These are phyloP conservation scores for Microthyrium microscopicum DNA, from an alignment of 2,329 filamentous ascomycete species.

Conservation along the genomic window DNA sequence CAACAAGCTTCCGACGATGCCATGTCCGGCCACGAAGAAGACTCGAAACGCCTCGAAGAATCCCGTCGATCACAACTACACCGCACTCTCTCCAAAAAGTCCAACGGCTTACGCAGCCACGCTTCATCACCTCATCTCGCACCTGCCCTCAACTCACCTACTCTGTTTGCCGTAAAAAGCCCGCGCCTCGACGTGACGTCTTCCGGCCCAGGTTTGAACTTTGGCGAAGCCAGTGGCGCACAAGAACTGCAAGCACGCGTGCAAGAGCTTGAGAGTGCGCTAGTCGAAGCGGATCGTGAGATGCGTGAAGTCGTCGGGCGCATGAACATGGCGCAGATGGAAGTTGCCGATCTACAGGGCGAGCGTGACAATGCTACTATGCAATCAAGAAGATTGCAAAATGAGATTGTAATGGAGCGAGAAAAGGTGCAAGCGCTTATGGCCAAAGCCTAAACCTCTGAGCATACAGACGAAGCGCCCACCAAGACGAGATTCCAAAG, in stretches of 20 bases:
- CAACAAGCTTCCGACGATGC: slow-evolving; percentile 78
- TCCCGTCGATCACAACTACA: slow-evolving; percentile 61
- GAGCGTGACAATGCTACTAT: slow-evolving; percentile 58
- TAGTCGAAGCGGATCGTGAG: slow-evolving; percentile 58
- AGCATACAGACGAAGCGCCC: no score
- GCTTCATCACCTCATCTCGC: no score
- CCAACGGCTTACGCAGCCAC: slow-evolving; percentile 12
- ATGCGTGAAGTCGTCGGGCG: slow-evolving; percentile 71
- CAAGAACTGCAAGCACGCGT: slow-evolving; percentile 63
- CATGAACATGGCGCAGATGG: slow-evolving; percentile 71
- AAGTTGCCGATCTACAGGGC: slow-evolving; percentile 63
- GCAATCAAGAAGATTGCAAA: slow-evolving; percentile 53
- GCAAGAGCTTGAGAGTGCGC: slow-evolving; percentile 66
- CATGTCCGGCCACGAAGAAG: slow-evolving; percentile 70
- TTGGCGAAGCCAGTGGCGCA: slow-evolving; percentile 56
- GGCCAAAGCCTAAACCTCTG: no score
- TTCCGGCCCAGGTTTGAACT: slow-evolving; percentile 37
- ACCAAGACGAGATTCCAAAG: no score
- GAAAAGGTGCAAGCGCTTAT: slow-evolving; percentile 39
- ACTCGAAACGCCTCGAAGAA: slow-evolving; percentile 59
- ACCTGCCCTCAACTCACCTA: not conserved
- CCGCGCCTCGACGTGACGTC: slow-evolving; percentile 43
- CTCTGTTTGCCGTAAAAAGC: slow-evolving; percentile 38
- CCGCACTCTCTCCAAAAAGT: slow-evolving; percentile 46
- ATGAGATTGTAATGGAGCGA: slow-evolving; percentile 46